Base-by-base conservation (phyloP, 306 rosid species). In the Vachellia pachyceras region DNA sequence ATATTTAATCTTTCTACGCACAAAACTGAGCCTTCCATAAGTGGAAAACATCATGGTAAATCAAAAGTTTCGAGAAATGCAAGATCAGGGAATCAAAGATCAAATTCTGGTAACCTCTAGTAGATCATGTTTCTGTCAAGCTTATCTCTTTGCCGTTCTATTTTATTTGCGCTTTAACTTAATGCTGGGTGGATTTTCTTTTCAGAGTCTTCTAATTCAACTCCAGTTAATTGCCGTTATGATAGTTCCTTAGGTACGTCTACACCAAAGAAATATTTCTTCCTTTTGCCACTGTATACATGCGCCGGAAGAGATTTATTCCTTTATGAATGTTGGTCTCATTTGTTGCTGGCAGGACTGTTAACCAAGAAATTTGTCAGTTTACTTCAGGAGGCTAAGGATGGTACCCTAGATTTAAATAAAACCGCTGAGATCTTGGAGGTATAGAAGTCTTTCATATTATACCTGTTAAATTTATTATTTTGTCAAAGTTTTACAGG, bases 171-270 rank as follows among this genome's bases (percentile, higher is more conserved):
- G 10, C 37, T 72, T 72, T 55, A 72, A 60, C 44, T 78, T 69
- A 29, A 23, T 23, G 14, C 60, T 73, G 68, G 54, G 23, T 78
- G 65, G 6, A 60, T 29, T 83, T 82, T 44, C 63, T n/a, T 64
- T 45, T 57, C 72, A 68, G 97, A 84, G 75, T 66, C 90, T 79
- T 41, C 76, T 54, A 82, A 85, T 58, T 57, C 46, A 39, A 37
- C 69, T 75, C 85, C 83, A 63, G 86, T 64, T 80, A 87, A 78
- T 73, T 85, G 95, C 82, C 97, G 95, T 55, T 92, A 84, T 55
- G 97, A 92, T 84, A 92, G 91, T 84, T 94, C 97, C 70, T 85
- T 94, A 88, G 95, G 98, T 94, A 89, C 67, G 91, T 75, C 76
- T 67, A 66, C 37, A 9, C 58, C 54, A 47, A 35, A 44, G 45